Conservation (phyloP, 805 yeast species). For the Ogataea zsoltii region DNA sequence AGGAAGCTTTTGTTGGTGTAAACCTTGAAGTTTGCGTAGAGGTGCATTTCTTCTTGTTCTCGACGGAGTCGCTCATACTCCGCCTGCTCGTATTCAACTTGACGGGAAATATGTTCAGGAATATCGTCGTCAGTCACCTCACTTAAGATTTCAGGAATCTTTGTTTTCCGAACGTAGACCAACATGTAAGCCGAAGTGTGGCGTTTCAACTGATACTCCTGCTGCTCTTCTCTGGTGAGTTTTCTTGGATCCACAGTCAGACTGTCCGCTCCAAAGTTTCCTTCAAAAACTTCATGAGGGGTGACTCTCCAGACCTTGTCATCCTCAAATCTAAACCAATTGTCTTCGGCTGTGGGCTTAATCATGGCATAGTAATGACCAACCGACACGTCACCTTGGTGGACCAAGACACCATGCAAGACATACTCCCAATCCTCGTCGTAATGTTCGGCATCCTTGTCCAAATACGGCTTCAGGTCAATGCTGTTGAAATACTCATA, state of each 20-base stretch:
- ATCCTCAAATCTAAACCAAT: slow-evolving; percentile 94
- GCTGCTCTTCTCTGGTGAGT: slow-evolving; percentile 60
- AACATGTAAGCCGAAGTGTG: slow-evolving; percentile 97
- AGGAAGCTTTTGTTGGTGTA: slow-evolving; percentile 55
- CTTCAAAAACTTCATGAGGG: slow-evolving; percentile 81
- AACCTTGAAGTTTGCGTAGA: slow-evolving; percentile 58
- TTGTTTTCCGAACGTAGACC: slow-evolving; percentile 77
- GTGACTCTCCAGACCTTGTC: slow-evolving; percentile 91
- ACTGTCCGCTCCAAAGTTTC: slow-evolving; percentile 83
- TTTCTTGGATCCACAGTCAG: slow-evolving; percentile 48
- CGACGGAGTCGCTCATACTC: slow-evolving; percentile 53
- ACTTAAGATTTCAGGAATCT: slow-evolving; percentile 57
- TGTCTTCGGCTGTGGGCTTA: slow-evolving; percentile 66
- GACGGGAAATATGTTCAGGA: slow-evolving; percentile 69
- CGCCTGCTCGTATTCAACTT: slow-evolving; percentile 61
- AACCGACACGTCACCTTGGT: slow-evolving; percentile 91
- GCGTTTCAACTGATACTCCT: slow-evolving; percentile 65
- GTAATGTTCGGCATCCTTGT: slow-evolving; percentile 47
- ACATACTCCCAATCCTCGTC: slow-evolving; percentile 73
- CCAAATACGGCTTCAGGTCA: slow-evolving; percentile 78
- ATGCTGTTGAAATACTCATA: slow-evolving; percentile 85
- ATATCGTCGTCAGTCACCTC: slow-evolving; percentile 54
- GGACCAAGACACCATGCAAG: slow-evolving; percentile 92
- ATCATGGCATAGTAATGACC: slow-evolving; percentile 97
- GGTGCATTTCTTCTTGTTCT: slow-evolving; percentile 71